These are phyloP conservation scores for Penicillium sp. DNA, from an alignment of 2,329 filamentous ascomycete species.

Conservation along the genomic window DNA sequence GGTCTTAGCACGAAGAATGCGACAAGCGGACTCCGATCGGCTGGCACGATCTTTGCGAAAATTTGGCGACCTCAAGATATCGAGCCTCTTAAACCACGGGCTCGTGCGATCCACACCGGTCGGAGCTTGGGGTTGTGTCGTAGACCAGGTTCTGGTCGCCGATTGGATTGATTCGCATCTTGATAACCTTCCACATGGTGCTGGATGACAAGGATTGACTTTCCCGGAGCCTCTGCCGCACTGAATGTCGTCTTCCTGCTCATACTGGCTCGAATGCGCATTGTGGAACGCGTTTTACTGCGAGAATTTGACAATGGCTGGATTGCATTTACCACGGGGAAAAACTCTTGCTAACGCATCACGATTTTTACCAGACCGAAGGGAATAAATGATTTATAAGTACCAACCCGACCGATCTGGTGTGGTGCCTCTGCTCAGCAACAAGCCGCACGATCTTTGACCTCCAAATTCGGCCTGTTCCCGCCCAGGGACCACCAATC, in stretches of 20 bases:
- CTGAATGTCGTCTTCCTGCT: not conserved
- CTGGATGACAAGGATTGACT: not conserved
- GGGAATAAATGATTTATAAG: constrained; percentile 28
- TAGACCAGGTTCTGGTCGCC: not conserved
- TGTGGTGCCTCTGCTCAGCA: constrained; percentile 23
- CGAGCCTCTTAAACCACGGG: not conserved
- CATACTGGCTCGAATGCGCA: not conserved
- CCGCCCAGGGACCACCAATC: not conserved
- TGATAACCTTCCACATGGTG: not conserved
- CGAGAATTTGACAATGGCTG: not conserved
- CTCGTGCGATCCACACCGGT: not conserved
- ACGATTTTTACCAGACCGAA: constrained; percentile 10
- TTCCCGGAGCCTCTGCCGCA: not conserved
- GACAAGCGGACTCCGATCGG: constrained; percentile 11
- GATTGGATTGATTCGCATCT: constrained; percentile 2
- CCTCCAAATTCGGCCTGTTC: constrained; percentile 12
- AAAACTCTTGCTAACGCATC: constrained; percentile 14
- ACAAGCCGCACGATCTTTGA: constrained; percentile 24
- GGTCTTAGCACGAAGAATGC: constrained; percentile 15
- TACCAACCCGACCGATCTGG: constrained; percentile 21
- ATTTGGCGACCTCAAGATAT: not conserved
- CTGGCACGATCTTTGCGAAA: not conserved
- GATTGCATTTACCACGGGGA: not conserved
- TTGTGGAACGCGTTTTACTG: not conserved
- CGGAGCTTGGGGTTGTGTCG: not conserved